A percentile compares a stretch with the other conserved stretches of the same genome.
These are phyloP conservation scores for Pilobolus umbonatus DNA, from an alignment of 192 early-diverging fungal species.

Conservation along the genomic window DNA sequence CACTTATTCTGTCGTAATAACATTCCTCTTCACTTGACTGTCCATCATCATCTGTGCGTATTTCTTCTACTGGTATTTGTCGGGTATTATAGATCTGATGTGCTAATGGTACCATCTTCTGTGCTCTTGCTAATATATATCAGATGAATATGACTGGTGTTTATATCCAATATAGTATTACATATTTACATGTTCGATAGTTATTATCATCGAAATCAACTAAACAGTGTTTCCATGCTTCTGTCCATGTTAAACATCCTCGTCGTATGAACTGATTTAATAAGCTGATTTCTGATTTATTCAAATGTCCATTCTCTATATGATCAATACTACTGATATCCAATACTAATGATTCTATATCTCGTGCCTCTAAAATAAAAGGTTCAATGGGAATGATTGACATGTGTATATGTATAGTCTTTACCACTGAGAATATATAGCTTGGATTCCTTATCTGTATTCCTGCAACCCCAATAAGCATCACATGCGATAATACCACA, in stretches of 20 bases:
- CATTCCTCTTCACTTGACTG: neutral
- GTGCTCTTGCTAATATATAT: neutral
- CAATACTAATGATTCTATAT: neutral
- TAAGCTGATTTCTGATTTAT: neutral
- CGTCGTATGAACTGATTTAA: neutral
- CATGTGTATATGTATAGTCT: neutral
- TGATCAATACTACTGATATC: neutral
- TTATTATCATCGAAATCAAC: neutral
- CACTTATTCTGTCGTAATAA: neutral
- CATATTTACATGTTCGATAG: slow-evolving; percentile 3
- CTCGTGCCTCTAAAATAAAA: neutral
- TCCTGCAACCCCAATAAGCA: slow-evolving; percentile 9
- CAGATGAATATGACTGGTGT: neutral
- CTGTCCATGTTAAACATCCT: neutral
- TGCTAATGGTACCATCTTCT: slow-evolving; percentile 1
- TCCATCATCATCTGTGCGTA: neutral
- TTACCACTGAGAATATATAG: slow-evolving; percentile 7
- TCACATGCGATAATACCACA: slow-evolving; percentile 10
- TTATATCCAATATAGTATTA: neutral
- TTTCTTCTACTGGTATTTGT: neutral
- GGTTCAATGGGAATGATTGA: neutral
- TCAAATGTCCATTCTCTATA: neutral
- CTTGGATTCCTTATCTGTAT: neutral
- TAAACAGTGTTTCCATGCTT: neutral
- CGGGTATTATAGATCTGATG: neutral